Evolutionary conservation across 2,329 filamentous ascomycete genomes (phyloP).

Genomic region (Erysiphe pulchra): DNA sequence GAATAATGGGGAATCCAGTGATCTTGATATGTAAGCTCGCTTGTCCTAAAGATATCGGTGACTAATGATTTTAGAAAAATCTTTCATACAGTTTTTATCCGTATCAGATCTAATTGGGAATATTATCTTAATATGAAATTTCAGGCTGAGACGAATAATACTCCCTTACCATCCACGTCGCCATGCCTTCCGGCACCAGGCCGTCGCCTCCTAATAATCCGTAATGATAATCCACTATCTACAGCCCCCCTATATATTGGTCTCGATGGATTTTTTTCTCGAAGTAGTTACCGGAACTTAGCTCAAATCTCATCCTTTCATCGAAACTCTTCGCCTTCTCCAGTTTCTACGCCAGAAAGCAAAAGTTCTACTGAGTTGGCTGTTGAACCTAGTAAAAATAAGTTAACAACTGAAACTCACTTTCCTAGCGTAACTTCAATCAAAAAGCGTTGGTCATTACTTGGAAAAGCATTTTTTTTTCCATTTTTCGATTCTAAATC

Average conservation of each 20-base stretch:
- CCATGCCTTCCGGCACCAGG: constrained; percentile 45
- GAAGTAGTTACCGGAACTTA: neutral
- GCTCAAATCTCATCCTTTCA: constrained; percentile 4
- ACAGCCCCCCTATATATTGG: constrained; percentile 24
- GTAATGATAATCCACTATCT: constrained; percentile 27
- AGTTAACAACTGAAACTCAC: neutral
- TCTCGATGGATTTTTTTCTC: constrained; percentile 28
- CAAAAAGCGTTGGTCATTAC: constrained; percentile 36
- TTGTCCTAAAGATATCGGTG: neutral
- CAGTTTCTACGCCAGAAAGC: neutral
- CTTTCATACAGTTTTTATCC: constrained; percentile 27
- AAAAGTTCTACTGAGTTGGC: neutral
- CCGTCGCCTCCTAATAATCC: constrained; percentile 41
- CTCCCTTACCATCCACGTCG: constrained; percentile 29
- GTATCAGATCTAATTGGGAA: constrained; percentile 33
- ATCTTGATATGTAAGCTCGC: constrained; percentile 26
- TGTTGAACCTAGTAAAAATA: neutral
- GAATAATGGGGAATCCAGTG: constrained; percentile 26
- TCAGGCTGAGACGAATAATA: constrained; percentile 23
- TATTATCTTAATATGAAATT: constrained; percentile 34
- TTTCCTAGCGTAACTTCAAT: constrained; percentile 2
- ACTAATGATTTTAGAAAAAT: constrained; percentile 23
- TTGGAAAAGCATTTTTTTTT: constrained; percentile 35
- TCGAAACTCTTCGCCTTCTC: constrained; percentile 7
- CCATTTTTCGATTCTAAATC: constrained; percentile 10